These are phyloP conservation scores for Phytomonas francai DNA, from an alignment of 208 protist genomes.

Conservation along the genomic window DNA sequence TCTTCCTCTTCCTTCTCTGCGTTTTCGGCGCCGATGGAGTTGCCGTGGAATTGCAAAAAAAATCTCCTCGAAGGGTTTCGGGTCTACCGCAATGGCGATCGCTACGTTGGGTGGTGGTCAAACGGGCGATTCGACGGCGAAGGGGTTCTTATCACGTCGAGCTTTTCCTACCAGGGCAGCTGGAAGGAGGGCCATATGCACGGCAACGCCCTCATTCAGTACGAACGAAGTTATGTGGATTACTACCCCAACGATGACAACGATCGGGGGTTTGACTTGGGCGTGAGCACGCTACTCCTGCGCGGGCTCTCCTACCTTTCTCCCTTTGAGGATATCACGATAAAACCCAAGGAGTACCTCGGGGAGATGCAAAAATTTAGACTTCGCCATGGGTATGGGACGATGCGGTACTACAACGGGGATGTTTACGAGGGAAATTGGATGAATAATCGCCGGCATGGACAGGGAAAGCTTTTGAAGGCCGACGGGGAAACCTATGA, in stretches of 20 bases:
- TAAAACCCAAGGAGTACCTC: slow-evolving; percentile 56
- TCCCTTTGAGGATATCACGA: slow-evolving; percentile 44
- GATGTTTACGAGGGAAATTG: slow-evolving; percentile 82
- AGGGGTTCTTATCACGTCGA: slow-evolving; percentile 52
- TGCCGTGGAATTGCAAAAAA: not conserved
- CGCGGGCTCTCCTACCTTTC: slow-evolving; percentile 65
- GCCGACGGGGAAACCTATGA: slow-evolving; percentile 59
- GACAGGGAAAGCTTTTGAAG: slow-evolving; percentile 30
- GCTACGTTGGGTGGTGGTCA: slow-evolving; percentile 68
- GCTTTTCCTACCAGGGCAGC: slow-evolving; percentile 74
- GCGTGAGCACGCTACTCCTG: slow-evolving; percentile 35
- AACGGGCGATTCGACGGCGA: slow-evolving; percentile 65
- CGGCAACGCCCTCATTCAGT: slow-evolving; percentile 25
- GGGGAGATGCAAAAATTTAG: slow-evolving; percentile 54
- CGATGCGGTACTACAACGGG: slow-evolving; percentile 67
- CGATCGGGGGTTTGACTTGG: slow-evolving; percentile 1
- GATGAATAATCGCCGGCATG: slow-evolving; percentile 60
- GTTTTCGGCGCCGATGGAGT: slow-evolving; percentile 7
- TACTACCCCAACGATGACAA: slow-evolving; percentile 6
- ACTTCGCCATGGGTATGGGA: slow-evolving; percentile 57
- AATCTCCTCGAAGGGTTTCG: not conserved
- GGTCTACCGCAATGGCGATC: slow-evolving; percentile 44
- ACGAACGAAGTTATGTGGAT: slow-evolving; percentile 28
- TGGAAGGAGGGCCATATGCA: slow-evolving; percentile 31
- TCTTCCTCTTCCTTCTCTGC: slow-evolving; percentile 15